phyloP scores from a whole-genome alignment of 192 early-diverging fungal genomes.

The Chytriomyces confervae region DNA sequence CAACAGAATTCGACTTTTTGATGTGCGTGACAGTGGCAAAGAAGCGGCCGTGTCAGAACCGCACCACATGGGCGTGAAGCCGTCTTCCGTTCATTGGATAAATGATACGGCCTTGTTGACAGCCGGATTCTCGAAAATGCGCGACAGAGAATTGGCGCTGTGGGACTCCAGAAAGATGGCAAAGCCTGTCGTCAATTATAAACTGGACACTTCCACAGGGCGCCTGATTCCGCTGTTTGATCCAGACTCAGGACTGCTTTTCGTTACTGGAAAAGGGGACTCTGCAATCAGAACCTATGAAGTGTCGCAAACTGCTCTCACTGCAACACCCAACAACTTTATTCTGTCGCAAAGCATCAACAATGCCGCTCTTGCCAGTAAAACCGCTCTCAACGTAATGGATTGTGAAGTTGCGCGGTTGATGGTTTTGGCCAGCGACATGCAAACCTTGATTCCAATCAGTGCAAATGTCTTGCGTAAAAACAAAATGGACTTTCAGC shows the following conservation, averaged over 20 bases:
- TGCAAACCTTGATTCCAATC: slow-evolving; percentile 68
- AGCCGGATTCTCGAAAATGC: slow-evolving; percentile 69
- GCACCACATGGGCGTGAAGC: slow-evolving; percentile 67
- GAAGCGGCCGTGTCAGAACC: not conserved
- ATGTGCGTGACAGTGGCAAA: slow-evolving; percentile 51
- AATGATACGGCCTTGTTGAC: slow-evolving; percentile 61
- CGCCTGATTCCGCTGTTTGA: slow-evolving; percentile 77
- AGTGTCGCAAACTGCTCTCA: slow-evolving; percentile 35
- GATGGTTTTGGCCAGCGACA: slow-evolving; percentile 56
- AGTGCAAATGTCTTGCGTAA: slow-evolving; percentile 73
- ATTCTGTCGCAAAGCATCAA: slow-evolving; percentile 35
- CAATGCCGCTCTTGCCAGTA: slow-evolving; percentile 74
- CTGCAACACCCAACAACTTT: slow-evolving; percentile 14
- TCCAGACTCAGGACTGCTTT: slow-evolving; percentile 79
- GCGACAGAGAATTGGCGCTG: slow-evolving; percentile 66
- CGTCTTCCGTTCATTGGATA: slow-evolving; percentile 72
- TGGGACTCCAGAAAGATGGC: slow-evolving; percentile 76
- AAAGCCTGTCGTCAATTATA: slow-evolving; percentile 60
- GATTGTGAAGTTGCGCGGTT: slow-evolving; percentile 56
- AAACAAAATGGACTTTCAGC: slow-evolving; percentile 81
- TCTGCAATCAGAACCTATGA: slow-evolving; percentile 72
- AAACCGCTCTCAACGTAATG: slow-evolving; percentile 69
- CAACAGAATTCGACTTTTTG: slow-evolving; percentile 63
- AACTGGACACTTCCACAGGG: slow-evolving; percentile 75
- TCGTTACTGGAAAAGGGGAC: slow-evolving; percentile 74